Percentiles rank a stretch among this genome's conserved stretches.
phyloP scores from a whole-genome alignment of 73 alveolate species.

The Symbiodinium natans region DNA sequence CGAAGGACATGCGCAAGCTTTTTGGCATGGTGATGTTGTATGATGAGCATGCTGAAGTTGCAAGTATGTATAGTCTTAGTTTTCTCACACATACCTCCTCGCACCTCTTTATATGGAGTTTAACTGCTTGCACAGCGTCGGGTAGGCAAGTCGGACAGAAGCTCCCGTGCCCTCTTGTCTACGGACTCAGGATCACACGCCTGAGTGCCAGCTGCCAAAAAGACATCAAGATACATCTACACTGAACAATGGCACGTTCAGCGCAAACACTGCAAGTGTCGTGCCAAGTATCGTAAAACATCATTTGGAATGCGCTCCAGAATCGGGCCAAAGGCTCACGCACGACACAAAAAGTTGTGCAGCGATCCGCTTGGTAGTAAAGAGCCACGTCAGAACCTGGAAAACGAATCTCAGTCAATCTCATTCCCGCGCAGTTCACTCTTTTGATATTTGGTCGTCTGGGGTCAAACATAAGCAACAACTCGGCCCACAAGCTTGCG shows the following conservation, averaged over 20 bases:
- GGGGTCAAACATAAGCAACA: too few species aligned
- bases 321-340: conserved; percentile 6
- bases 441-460: neutral
- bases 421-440: neutral
- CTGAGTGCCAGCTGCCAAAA: neutral
- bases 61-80: neutral
- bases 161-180: neutral
- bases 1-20: neutral
- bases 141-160: conserved; percentile 1
- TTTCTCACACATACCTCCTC: neutral
- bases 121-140: neutral
- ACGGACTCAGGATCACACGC: conserved; percentile 5
- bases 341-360: conserved; percentile 10
- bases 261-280: neutral
- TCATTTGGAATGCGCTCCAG: neutral
- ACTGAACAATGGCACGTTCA: too few species aligned
- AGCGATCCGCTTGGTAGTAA: conserved; percentile 7
- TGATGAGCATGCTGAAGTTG: neutral
- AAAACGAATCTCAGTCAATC: neutral
- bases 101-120: too few species aligned
- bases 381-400: conserved; percentile 9
- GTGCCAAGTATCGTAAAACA: neutral
- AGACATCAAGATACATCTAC: too few species aligned
- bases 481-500: too few species aligned
- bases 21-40: neutral